These are phyloP conservation scores for Neofusicoccum sp. DNA, from an alignment of 2,329 filamentous ascomycete species.

Conservation along the genomic window DNA sequence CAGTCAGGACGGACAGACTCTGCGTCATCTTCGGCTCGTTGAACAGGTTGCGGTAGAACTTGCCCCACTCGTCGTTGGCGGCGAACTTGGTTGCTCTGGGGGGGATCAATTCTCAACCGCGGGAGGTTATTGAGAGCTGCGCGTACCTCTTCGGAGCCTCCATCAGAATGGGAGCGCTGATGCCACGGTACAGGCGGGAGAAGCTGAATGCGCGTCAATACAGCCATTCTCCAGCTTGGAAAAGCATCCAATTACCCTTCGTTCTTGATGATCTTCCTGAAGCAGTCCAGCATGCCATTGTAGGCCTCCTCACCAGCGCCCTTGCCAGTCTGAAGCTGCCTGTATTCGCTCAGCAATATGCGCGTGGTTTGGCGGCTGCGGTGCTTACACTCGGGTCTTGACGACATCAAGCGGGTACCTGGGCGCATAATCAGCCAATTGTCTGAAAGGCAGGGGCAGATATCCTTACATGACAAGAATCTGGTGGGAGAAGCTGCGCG, in stretches of 20 bases:
- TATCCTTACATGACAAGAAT: conserved; percentile 77
- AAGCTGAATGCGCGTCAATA: conserved; percentile 52
- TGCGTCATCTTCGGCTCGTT: conserved; percentile 86
- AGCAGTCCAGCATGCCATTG: conserved; percentile 97
- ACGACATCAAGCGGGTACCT: conserved; percentile 99
- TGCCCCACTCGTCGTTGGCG: conserved; percentile 97
- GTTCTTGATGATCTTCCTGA: conserved; percentile 92
- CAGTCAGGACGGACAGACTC: conserved; percentile 85
- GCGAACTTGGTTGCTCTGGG: conserved; percentile 91
- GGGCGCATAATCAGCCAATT: conserved; percentile 24
- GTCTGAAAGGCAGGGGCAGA: conserved; percentile 9
- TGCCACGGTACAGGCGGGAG: conserved; percentile 91
- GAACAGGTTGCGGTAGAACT: conserved; percentile 86
- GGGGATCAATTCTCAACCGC: not conserved
- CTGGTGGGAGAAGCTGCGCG: conserved; percentile 46
- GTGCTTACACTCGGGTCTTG: conserved; percentile 87
- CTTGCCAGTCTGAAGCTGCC: conserved; percentile 80
- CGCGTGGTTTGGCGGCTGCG: conserved; percentile 8
- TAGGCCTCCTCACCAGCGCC: conserved; percentile 77
- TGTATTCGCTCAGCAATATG: conserved; percentile 42
- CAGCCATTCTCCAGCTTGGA: not conserved
- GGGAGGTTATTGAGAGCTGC: not conserved
- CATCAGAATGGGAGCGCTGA: conserved; percentile 94
- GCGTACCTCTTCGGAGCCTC: conserved; percentile 77
- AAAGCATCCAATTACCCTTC: conserved; percentile 67